Conservation (phyloP, 2,329 filamentous ascomycete species). For the Ceratocystis destructans region DNA sequence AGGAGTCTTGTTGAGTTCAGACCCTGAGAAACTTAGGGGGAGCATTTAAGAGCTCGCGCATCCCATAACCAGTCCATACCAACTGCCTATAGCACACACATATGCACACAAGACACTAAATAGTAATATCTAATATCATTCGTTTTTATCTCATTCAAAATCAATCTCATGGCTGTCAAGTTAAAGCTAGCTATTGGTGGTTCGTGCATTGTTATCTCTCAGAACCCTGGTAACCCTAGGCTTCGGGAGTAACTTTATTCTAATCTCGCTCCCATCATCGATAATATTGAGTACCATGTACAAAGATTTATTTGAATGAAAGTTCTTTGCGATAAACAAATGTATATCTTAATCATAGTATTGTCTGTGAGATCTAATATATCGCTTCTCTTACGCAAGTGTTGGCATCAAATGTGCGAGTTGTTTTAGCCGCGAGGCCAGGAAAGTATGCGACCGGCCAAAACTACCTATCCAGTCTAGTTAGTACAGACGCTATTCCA, state of each 20-base stretch:
- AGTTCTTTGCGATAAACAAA: too few relatives aligned
- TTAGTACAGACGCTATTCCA: neutral
- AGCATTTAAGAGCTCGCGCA: neutral
- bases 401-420: neutral
- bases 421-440: neutral
- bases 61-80: neutral
- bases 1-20: neutral
- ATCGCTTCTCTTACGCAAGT: too few relatives aligned
- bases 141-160: neutral
- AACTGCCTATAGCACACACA: neutral
- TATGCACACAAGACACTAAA: neutral
- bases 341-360: too few relatives aligned
- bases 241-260: neutral
- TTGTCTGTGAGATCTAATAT: too few relatives aligned
- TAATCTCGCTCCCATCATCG: too few relatives aligned
- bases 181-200: neutral
- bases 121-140: constrained; percentile 3
- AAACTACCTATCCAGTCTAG: neutral
- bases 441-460: neutral
- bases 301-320: neutral
- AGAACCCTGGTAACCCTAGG: neutral
- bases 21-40: neutral
- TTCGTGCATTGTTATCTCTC: neutral
- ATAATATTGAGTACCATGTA: too few relatives aligned
- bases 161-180: neutral